Conservation (phyloP, 2,329 filamentous ascomycete species). For the Pseudovirgaria hyperparasitica region DNA sequence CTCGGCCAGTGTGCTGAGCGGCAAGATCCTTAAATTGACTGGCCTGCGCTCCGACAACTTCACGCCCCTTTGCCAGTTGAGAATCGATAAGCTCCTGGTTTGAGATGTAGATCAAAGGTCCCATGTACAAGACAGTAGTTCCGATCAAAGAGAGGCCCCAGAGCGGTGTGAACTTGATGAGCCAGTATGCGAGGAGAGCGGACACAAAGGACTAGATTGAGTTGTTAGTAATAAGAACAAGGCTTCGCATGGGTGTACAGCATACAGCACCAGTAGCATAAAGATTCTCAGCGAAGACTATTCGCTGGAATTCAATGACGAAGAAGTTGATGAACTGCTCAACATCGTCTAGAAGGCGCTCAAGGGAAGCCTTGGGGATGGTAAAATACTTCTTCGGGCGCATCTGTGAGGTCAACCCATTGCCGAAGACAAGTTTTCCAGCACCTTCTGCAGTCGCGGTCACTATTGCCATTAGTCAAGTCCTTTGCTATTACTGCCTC, state of each 20-base stretch:
- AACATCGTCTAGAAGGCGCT: slow-evolving; percentile 47
- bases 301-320: slow-evolving; percentile 54
- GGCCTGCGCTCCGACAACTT: slow-evolving; percentile 45
- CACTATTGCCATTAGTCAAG: slow-evolving; percentile 25
- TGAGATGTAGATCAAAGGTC: slow-evolving; percentile 49
- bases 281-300: slow-evolving; percentile 54
- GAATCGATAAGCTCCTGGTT: slow-evolving; percentile 53
- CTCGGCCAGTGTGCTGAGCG: slow-evolving; percentile 45
- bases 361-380: slow-evolving; percentile 50
- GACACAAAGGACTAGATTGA: slow-evolving; percentile 41
- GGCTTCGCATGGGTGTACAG: slow-evolving; percentile 7
- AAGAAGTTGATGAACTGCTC: slow-evolving; percentile 57
- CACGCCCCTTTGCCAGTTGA: slow-evolving; percentile 41
- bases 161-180: slow-evolving; percentile 53
- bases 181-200: slow-evolving; percentile 47
- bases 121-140: slow-evolving; percentile 44
- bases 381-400: slow-evolving; percentile 53
- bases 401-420: slow-evolving; percentile 47
- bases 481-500: no score
- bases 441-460: slow-evolving; percentile 45
- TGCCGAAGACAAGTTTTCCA: slow-evolving; percentile 42
- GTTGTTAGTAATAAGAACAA: background rate
- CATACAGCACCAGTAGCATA: slow-evolving; percentile 47
- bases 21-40: slow-evolving; percentile 47
- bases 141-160: slow-evolving; percentile 50